Conservation (phyloP, 2,329 filamentous ascomycete species). For the Drechslerella coelobrocha region DNA sequence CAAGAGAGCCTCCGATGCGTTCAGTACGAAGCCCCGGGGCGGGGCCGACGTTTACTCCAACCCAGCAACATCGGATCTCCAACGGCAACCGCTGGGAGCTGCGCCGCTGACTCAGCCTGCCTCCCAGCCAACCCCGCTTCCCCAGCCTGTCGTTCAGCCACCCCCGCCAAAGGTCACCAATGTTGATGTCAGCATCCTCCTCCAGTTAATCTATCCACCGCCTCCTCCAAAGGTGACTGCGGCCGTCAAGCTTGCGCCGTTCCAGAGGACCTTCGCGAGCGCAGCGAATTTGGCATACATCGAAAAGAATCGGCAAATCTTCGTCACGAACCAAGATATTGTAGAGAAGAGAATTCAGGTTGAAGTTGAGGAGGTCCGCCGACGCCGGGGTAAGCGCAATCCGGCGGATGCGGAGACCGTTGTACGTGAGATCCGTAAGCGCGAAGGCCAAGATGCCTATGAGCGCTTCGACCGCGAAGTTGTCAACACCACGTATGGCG, state of each 20-base stretch:
- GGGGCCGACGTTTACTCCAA: conserved; percentile 21
- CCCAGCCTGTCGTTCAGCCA: conserved; percentile 15
- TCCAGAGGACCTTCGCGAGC: conserved; percentile 34
- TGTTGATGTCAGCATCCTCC: conserved; percentile 32
- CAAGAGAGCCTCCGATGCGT: conserved; percentile 41
- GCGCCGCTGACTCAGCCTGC: no score
- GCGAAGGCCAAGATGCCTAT: conserved; percentile 39
- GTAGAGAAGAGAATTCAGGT: conserved; percentile 38
- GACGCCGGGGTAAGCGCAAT: conserved; percentile 44
- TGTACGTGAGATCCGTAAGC: conserved; percentile 44
- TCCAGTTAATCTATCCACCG: conserved; percentile 40
- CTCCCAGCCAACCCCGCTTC: conserved; percentile 6
- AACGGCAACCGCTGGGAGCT: no score
- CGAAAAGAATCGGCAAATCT: conserved; percentile 35
- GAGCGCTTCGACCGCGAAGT: conserved; percentile 48
- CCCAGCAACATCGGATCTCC: not conserved
- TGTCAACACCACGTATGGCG: conserved; percentile 36
- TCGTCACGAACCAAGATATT: conserved; percentile 24
- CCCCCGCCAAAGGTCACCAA: conserved; percentile 34
- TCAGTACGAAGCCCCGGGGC: conserved; percentile 36
- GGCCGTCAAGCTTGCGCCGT: conserved; percentile 36
- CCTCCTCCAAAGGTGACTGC: conserved; percentile 37
- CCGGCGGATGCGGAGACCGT: conserved; percentile 39
- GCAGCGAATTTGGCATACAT: conserved; percentile 35
- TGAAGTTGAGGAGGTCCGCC: conserved; percentile 45